Evolutionary conservation across 2,329 filamentous ascomycete species (phyloP).

Genomic region (Sarocladium kiliense): DNA sequence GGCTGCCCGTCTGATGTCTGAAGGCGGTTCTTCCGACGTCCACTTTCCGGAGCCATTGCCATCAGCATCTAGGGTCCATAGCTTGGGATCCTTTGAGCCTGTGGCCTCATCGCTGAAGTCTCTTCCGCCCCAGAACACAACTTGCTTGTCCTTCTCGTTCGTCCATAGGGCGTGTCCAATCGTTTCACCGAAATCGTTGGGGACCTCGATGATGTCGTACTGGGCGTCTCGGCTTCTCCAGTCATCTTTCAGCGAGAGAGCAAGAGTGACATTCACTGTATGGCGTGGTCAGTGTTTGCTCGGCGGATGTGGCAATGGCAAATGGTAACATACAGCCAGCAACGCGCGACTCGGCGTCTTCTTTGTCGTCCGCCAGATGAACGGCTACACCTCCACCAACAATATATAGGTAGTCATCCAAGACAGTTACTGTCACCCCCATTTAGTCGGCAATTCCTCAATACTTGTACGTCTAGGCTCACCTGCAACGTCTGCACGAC

Average conservation of each 20-base stretch:
- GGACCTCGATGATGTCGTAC: neutral
- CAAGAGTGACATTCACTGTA: neutral
- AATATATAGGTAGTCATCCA: conserved; percentile 7
- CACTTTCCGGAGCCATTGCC: conserved; percentile 3
- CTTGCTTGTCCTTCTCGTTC: neutral
- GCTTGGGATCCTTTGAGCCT: neutral
- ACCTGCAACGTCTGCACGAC: conserved; percentile 6
- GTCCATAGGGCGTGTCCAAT: conserved; percentile 7
- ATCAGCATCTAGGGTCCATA: conserved; percentile 2
- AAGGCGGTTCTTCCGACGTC: neutral
- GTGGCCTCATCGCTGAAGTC: neutral
- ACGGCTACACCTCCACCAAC: neutral
- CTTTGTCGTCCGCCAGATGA: neutral
- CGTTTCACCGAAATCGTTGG: neutral
- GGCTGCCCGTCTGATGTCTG: neutral
- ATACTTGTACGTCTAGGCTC: neutral
- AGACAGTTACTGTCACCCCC: neutral
- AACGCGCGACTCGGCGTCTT: neutral
- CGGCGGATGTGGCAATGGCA: neutral
- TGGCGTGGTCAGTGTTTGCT: neutral
- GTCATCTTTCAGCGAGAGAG: conserved; percentile 2
- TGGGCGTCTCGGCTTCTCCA: neutral
- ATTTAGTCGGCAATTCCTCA: neutral
- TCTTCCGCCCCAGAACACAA: conserved; percentile 3
- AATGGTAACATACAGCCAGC: neutral